Evolutionary conservation across 345 rosid species (phyloP).

Genomic region (Populus deltoides): DNA sequence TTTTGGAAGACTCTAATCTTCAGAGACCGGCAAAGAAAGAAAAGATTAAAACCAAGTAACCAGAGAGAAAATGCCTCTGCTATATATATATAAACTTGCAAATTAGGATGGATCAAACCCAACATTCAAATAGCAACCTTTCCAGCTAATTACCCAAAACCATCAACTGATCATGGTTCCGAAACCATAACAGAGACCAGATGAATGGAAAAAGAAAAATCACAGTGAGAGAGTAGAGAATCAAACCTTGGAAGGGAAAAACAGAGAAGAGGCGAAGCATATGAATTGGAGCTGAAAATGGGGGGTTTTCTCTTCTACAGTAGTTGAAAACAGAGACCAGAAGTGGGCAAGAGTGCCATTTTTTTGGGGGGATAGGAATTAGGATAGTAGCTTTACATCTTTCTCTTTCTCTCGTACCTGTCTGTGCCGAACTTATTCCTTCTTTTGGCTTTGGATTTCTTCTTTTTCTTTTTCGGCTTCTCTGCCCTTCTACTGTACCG

Average conservation of each 20-base stretch:
- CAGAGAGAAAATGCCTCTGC: neutral
- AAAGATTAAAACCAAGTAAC: neutral
- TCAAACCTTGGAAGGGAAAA: neutral
- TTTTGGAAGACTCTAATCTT: neutral
- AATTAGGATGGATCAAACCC: neutral
- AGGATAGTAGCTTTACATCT: neutral
- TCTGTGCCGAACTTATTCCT: neutral
- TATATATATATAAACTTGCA: neutral
- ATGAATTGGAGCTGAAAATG: neutral
- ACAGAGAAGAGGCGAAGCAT: neutral
- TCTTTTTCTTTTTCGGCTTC: conserved; percentile 1
- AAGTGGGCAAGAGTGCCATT: neutral
- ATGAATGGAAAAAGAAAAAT: neutral
- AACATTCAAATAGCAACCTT: neutral
- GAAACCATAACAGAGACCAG: neutral
- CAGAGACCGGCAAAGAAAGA: neutral
- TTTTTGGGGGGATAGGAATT: neutral
- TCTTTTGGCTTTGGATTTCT: neutral
- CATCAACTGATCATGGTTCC: neutral
- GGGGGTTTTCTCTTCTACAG: neutral
- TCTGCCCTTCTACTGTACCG: conserved; percentile 4
- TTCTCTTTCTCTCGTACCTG: neutral
- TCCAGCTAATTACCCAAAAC: neutral
- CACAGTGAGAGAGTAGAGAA: neutral
- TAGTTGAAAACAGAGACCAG: neutral